Percentiles rank a stretch among this genome's conserved stretches.
Evolutionary conservation across 75 land plant species (phyloP).

Genomic region (Chamaecyparis obtusa): DNA sequence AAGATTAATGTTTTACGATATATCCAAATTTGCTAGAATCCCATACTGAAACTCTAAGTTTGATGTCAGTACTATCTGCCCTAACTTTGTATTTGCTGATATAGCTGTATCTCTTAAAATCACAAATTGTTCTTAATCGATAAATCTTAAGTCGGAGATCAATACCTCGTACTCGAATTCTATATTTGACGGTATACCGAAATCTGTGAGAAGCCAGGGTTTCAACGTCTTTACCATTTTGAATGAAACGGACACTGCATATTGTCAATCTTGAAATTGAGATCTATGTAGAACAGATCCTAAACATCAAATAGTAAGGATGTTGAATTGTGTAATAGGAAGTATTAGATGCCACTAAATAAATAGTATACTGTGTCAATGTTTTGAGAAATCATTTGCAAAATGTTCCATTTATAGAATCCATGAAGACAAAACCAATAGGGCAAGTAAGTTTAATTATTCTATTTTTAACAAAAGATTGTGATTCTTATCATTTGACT

Average conservation of each 20-base stretch:
- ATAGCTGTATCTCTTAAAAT: not conserved
- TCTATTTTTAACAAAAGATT: not conserved
- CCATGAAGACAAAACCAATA: not conserved
- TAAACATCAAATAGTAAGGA: not conserved
- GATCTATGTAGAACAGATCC: not conserved
- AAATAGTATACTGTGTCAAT: not conserved
- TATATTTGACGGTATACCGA: not conserved
- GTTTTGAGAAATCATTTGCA: not conserved
- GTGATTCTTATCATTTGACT: not conserved
- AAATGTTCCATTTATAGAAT: not conserved
- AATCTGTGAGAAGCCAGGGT: not conserved
- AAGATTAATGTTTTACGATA: not conserved
- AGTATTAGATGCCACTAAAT: not conserved
- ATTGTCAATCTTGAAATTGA: not conserved
- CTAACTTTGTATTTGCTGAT: not conserved
- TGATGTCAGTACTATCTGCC: not conserved
- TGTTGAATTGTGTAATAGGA: not conserved
- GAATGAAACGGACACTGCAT: not conserved
- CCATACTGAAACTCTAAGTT: not conserved
- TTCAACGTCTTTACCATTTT: not conserved
- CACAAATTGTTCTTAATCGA: not conserved
- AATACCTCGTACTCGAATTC: not conserved
- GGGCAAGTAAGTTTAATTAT: not conserved
- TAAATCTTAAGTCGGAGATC: not conserved
- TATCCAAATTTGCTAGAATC: not conserved